Conservation (phyloP, 2,329 filamentous ascomycete genomes). For the Colletotrichum zoysiae region DNA sequence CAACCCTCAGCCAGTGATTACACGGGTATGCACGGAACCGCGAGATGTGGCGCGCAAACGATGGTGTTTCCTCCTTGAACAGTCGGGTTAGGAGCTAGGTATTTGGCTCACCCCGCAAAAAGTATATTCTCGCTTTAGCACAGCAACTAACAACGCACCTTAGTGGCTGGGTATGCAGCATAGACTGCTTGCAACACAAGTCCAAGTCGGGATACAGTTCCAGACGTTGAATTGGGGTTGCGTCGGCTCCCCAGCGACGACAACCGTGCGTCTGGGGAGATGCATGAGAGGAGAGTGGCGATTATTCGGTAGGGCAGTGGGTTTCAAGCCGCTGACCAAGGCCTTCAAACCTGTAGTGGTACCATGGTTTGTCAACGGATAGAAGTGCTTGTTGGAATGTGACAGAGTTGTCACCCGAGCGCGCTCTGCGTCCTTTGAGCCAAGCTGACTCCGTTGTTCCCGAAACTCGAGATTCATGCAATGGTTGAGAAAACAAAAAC, state of each 20-base stretch:
- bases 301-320: conserved; percentile 43
- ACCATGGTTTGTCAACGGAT: conserved; percentile 44
- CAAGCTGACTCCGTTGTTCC: conserved; percentile 44
- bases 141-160: conserved; percentile 43
- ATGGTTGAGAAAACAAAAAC: conserved; percentile 3
- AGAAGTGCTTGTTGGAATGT: conserved; percentile 44
- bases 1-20: conserved; percentile 43
- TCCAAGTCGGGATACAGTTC: conserved; percentile 45
- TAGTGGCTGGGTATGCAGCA: background rate
- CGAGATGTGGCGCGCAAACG: conserved; percentile 45
- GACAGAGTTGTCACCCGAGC: conserved; percentile 46
- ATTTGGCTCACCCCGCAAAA: conserved; percentile 46
- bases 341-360: conserved; percentile 48
- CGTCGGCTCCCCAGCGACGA: conserved; percentile 48
- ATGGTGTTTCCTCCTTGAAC: conserved; percentile 47
- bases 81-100: conserved; percentile 33
- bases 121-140: conserved; percentile 48
- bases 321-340: conserved; percentile 45
- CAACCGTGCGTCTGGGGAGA: conserved; percentile 41
- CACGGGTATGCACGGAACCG: conserved; percentile 46
- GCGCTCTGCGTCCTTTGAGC: conserved; percentile 41
- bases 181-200: conserved; percentile 38
- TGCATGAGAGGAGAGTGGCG: conserved; percentile 35
- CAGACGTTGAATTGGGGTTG: conserved; percentile 49
- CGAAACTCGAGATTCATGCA: conserved; percentile 45